These are phyloP conservation scores for Dioscorea cayenensis DNA, from an alignment of 116 monocot genomes.

Conservation along the genomic window DNA sequence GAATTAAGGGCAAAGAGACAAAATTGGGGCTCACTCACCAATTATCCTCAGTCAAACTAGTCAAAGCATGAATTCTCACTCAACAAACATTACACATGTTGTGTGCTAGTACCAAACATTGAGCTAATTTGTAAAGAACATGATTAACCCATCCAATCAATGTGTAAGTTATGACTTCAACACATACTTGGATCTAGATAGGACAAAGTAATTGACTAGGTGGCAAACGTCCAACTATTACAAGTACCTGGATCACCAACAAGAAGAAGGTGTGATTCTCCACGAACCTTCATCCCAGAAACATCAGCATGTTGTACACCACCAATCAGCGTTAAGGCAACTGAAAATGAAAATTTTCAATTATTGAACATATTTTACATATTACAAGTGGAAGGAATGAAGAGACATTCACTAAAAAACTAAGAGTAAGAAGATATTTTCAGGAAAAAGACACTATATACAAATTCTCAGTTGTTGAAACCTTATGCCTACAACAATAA, in stretches of 20 bases:
- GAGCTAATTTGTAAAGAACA: too few species aligned
- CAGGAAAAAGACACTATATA: not conserved
- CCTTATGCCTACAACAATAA: not conserved
- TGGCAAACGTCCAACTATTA: not conserved
- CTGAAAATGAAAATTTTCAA: constrained; percentile 24
- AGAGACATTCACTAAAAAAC: not conserved
- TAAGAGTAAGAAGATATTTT: too few species aligned
- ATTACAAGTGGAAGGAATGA: not conserved
- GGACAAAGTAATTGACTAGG: not conserved
- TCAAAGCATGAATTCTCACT: too few species aligned
- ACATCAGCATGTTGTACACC: constrained; percentile 95
- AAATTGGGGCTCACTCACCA: too few species aligned
- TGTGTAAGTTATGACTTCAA: too few species aligned
- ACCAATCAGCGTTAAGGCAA: constrained; percentile 93
- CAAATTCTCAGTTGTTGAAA: not conserved
- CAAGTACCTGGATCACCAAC: constrained; percentile 93
- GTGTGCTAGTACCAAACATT: too few species aligned
- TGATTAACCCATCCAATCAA: too few species aligned
- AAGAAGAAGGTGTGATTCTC: constrained; percentile 97
- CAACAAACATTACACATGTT: too few species aligned
- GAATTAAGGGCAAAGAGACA: too few species aligned
- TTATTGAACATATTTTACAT: not conserved
- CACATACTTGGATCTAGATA: too few species aligned
- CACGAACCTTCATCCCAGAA: constrained; percentile 92
- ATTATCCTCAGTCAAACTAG: too few species aligned